Evolutionary conservation across 1,139 yeast species (phyloP).

Genomic region (Debaryomycetaceae sp.): DNA sequence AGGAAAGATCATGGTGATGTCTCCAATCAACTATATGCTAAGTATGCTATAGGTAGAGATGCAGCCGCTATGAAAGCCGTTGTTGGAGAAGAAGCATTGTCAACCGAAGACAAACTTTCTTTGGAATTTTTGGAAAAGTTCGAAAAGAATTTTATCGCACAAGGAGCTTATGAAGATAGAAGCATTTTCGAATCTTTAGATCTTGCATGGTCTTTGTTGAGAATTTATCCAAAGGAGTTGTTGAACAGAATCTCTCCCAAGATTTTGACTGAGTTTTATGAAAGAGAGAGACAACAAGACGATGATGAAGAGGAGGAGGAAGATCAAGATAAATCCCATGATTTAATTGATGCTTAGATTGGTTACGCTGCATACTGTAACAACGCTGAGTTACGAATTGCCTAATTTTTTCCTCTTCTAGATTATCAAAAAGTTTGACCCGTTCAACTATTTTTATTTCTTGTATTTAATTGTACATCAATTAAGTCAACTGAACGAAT

Average conservation of each 20-base stretch:
- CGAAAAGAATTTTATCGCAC: constrained; percentile 90
- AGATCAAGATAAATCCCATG: constrained; percentile 34
- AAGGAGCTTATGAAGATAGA: constrained; percentile 96
- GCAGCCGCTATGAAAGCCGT: constrained; percentile 99
- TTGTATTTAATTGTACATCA: neutral
- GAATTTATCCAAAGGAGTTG: constrained; percentile 98
- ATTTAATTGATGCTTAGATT: constrained; percentile 52
- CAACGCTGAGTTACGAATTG: neutral
- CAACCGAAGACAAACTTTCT: constrained; percentile 95
- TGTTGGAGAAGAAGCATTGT: constrained; percentile 98
- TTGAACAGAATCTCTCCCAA: constrained; percentile 98
- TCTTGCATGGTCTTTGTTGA: constrained; percentile 95
- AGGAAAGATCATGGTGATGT: constrained; percentile 99
- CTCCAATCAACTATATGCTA: constrained; percentile 96
- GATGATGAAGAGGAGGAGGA: constrained; percentile 53
- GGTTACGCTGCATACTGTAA: neutral
- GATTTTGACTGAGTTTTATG: constrained; percentile 91
- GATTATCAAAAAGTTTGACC: neutral
- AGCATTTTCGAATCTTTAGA: constrained; percentile 91
- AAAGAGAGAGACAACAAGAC: constrained; percentile 68
- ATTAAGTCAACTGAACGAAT: neutral
- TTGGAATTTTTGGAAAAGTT: constrained; percentile 96
- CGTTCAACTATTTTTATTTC: neutral
- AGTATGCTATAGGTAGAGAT: constrained; percentile 98
- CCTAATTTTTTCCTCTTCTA: neutral